Evolutionary conservation across 208 protist species (phyloP).

Genomic region (Trypanosoma theileri): DNA sequence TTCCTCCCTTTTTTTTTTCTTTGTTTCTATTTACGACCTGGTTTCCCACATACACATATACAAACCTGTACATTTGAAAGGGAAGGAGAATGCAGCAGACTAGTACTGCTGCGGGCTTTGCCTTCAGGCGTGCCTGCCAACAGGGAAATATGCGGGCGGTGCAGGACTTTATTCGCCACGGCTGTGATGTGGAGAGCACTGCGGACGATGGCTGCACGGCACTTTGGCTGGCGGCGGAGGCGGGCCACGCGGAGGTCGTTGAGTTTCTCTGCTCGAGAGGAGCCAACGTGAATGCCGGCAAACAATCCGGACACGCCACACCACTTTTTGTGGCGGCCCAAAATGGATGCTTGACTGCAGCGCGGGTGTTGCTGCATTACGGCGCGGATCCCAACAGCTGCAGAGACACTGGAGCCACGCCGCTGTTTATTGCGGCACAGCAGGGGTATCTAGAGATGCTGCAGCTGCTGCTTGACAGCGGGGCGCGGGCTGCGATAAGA

Average conservation of each 20-base stretch:
- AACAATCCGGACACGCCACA: slow-evolving; percentile 14
- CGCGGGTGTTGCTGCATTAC: slow-evolving; percentile 21
- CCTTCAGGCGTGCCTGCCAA: slow-evolving; percentile 18
- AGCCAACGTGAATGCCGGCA: slow-evolving; percentile 14
- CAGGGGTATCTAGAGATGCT: slow-evolving; percentile 22
- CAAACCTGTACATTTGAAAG: slow-evolving; percentile 3
- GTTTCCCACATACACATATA: slow-evolving; percentile 2
- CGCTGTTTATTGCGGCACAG: slow-evolving; percentile 34
- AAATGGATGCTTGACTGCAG: slow-evolving; percentile 24
- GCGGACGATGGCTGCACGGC: slow-evolving; percentile 24
- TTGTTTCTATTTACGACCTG: neutral
- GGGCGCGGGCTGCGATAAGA: slow-evolving; percentile 3
- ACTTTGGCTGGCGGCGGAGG: slow-evolving; percentile 40
- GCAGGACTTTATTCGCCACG: neutral
- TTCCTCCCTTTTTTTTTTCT: neutral
- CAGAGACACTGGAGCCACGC: slow-evolving; percentile 24
- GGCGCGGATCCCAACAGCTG: slow-evolving; percentile 17
- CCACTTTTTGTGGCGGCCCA: slow-evolving; percentile 40
- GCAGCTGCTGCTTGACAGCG: slow-evolving; percentile 18
- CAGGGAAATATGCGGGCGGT: slow-evolving; percentile 5
- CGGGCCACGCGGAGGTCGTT: slow-evolving; percentile 17
- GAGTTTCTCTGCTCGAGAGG: slow-evolving; percentile 23
- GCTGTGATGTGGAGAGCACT: slow-evolving; percentile 1
- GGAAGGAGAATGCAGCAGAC: neutral
- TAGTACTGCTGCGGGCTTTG: neutral